Conservation (phyloP, 805 yeast species). For the Candida peoriensis region DNA sequence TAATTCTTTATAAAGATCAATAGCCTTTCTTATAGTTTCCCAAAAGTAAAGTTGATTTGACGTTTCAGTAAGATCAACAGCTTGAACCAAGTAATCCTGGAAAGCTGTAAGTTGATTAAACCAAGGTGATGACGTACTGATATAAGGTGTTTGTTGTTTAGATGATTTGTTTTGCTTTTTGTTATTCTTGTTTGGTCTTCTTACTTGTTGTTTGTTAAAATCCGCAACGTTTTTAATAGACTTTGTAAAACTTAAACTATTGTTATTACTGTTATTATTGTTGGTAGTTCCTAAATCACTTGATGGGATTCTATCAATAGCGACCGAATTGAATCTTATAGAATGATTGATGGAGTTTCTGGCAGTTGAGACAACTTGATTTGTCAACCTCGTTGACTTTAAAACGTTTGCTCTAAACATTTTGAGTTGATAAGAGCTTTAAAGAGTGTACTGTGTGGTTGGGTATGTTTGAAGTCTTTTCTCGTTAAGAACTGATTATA, state of each 20-base stretch:
- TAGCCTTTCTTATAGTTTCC: conserved; percentile 46
- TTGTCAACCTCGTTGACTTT: conserved; percentile 32
- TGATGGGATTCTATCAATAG: conserved; percentile 27
- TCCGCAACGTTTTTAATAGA: conserved; percentile 27
- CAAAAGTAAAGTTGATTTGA: conserved; percentile 43
- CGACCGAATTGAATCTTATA: conserved; percentile 32
- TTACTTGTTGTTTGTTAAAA: conserved; percentile 10
- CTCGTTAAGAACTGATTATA: no score
- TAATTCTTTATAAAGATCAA: conserved; percentile 45
- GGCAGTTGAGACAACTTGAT: conserved; percentile 34
- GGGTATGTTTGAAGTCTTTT: no score
- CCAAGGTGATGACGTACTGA: conserved; percentile 36
- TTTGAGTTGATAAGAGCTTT: no score
- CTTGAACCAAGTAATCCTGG: conserved; percentile 42
- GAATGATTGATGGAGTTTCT: conserved; percentile 34
- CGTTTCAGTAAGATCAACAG: conserved; percentile 29
- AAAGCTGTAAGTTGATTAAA: conserved; percentile 45
- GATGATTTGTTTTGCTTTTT: conserved; percentile 14
- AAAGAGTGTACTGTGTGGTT: no score
- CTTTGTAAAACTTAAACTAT: conserved; percentile 18
- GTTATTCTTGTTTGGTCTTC: conserved; percentile 6
- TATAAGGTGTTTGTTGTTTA: conserved; percentile 9
- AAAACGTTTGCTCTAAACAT: conserved; percentile 25
- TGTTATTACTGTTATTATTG: conserved; percentile 21
- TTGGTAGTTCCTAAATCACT: conserved; percentile 12